phyloP scores from a whole-genome alignment of 2,329 filamentous ascomycete species.

The Xylariales sp. region DNA sequence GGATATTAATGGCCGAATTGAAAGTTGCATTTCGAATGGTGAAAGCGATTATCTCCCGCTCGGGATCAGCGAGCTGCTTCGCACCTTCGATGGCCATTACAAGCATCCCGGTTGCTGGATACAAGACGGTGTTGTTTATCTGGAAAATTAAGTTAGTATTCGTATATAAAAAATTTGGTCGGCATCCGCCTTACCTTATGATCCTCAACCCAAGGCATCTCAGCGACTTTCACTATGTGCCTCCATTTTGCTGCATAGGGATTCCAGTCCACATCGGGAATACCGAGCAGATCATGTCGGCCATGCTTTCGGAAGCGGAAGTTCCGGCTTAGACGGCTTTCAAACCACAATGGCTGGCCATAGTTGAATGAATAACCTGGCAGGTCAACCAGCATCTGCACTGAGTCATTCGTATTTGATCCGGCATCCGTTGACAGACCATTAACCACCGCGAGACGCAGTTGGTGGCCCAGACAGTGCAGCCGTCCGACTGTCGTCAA shows the following conservation, averaged over 20 bases:
- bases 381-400: slow-evolving; percentile 24
- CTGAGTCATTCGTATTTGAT: too few species aligned
- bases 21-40: slow-evolving; percentile 14
- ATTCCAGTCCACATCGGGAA: slow-evolving; percentile 17
- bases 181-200: slow-evolving; percentile 41
- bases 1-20: slow-evolving; percentile 24
- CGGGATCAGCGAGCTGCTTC: too few species aligned
- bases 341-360: slow-evolving; percentile 27
- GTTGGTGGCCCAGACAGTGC: slow-evolving; percentile 7
- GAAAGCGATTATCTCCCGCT: too few species aligned
- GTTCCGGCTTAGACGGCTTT: slow-evolving; percentile 19
- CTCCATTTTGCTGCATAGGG: slow-evolving; percentile 34
- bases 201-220: slow-evolving; percentile 41
- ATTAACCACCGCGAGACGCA: too few species aligned
- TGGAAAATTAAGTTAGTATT: slow-evolving; percentile 19
- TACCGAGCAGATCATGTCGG: slow-evolving; percentile 24
- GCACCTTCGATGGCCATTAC: slow-evolving; percentile 34
- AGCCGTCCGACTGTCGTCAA: too few species aligned
- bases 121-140: slow-evolving; percentile 22
- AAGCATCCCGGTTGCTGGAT: slow-evolving; percentile 31
- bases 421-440: too few species aligned
- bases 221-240: slow-evolving; percentile 33
- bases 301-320: slow-evolving; percentile 22
- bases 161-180: too few species aligned
- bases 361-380: slow-evolving; percentile 35